phyloP scores from a whole-genome alignment of 768 basidiomycete genomes.

The Clathrus columnatus region DNA sequence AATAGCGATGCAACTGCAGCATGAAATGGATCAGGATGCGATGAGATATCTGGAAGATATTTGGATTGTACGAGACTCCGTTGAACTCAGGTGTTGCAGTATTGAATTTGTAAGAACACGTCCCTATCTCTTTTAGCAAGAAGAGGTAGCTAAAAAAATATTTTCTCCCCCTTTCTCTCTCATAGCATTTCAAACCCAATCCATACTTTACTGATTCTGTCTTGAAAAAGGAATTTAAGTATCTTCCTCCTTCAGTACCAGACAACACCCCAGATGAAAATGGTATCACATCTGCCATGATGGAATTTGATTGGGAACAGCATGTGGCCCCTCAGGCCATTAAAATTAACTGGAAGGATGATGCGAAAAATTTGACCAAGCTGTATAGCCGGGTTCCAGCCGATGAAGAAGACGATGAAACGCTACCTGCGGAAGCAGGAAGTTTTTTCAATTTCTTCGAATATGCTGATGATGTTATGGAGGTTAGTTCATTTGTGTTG shows the following conservation, averaged over 20 bases:
- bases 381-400: slow-evolving; percentile 58
- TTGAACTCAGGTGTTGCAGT: slow-evolving; percentile 74
- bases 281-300: slow-evolving; percentile 69
- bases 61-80: slow-evolving; percentile 66
- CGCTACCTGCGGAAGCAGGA: slow-evolving; percentile 55
- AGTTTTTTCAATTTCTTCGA: slow-evolving; percentile 90
- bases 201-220: slow-evolving; percentile 71
- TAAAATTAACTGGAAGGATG: slow-evolving; percentile 77
- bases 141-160: too few species aligned
- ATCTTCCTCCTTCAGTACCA: slow-evolving; percentile 42
- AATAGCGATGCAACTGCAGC: slow-evolving; percentile 58
- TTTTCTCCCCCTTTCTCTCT: neutral
- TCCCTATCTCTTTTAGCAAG: slow-evolving; percentile 6
- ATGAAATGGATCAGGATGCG: slow-evolving; percentile 70
- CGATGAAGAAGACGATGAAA: slow-evolving; percentile 47
- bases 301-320: slow-evolving; percentile 73
- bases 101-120: slow-evolving; percentile 72
- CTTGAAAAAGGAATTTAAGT: slow-evolving; percentile 78
- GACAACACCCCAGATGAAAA: slow-evolving; percentile 57
- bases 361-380: slow-evolving; percentile 68
- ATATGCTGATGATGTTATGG: slow-evolving; percentile 49
- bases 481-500: slow-evolving; percentile 39
- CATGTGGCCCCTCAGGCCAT: slow-evolving; percentile 58
- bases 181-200: slow-evolving; percentile 78
- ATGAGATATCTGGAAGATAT: slow-evolving; percentile 79